phyloP scores from a whole-genome alignment of 2,329 filamentous ascomycete species.

The Fusarium tanahbumbuense region DNA sequence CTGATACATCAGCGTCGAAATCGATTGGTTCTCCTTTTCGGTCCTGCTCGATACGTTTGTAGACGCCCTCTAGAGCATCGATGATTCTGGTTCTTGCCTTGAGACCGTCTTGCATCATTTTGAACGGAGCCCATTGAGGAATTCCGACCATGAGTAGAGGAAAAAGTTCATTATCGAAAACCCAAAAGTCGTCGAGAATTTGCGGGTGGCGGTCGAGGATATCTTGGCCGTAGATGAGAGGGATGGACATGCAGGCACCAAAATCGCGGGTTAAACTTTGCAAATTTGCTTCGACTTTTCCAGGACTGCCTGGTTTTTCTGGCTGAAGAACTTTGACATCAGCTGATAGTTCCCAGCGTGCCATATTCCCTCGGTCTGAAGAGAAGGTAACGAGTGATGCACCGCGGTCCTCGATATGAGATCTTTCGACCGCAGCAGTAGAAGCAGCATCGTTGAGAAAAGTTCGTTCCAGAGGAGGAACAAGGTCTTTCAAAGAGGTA shows the following conservation, averaged over 20 bases:
- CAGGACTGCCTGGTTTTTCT: not conserved
- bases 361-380: slow-evolving; percentile 9
- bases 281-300: slow-evolving; percentile 21
- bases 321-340: not conserved
- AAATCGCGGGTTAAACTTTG: slow-evolving; percentile 35
- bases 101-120: slow-evolving; percentile 29
- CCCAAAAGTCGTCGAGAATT: slow-evolving; percentile 38
- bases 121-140: slow-evolving; percentile 37
- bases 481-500: slow-evolving; percentile 14
- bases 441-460: slow-evolving; percentile 40
- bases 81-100: slow-evolving; percentile 32
- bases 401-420: slow-evolving; percentile 19
- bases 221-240: slow-evolving; percentile 39
- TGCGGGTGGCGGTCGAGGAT: slow-evolving; percentile 26
- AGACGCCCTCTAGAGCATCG: slow-evolving; percentile 8
- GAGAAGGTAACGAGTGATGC: slow-evolving; percentile 34
- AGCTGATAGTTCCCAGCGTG: slow-evolving; percentile 37
- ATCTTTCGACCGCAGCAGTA: slow-evolving; percentile 33
- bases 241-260: slow-evolving; percentile 40
- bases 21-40: slow-evolving; percentile 27
- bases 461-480: slow-evolving; percentile 23
- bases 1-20: slow-evolving; percentile 27
- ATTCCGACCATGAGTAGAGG: slow-evolving; percentile 37
- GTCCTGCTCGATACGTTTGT: slow-evolving; percentile 15
- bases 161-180: slow-evolving; percentile 41